These are phyloP conservation scores for Podospora pseudopauciseta DNA, from an alignment of 495 filamentous ascomycete genomes.

Conservation along the genomic window DNA sequence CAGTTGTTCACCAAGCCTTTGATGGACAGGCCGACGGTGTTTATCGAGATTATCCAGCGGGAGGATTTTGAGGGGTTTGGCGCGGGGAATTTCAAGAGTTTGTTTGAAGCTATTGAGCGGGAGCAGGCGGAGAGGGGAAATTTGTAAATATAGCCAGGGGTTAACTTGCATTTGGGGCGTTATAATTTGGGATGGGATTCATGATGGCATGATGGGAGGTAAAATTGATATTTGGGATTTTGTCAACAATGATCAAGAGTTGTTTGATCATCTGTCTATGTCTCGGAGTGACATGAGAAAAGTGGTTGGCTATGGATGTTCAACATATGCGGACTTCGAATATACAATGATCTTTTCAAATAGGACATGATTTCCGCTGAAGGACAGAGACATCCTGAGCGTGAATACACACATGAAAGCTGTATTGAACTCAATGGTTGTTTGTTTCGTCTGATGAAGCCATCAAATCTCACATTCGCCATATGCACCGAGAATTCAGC, in stretches of 20 bases:
- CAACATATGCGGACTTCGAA: no score
- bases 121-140: constrained; percentile 84
- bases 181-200: not conserved
- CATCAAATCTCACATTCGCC: no score
- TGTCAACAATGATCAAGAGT: not conserved
- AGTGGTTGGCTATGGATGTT: no score
- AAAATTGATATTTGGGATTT: not conserved
- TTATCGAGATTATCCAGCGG: constrained; percentile 89
- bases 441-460: no score
- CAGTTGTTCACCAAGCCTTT: constrained; percentile 89
- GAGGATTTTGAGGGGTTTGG: constrained; percentile 86
- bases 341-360: no score
- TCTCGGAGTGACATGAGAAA: no score
- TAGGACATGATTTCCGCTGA: no score
- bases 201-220: not conserved
- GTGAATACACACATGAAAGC: no score
- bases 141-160: constrained; percentile 39
- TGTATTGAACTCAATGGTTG: no score
- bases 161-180: not conserved
- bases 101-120: constrained; percentile 90
- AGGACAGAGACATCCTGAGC: no score
- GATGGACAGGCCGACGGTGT: constrained; percentile 90
- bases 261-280: not conserved
- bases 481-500: no score
- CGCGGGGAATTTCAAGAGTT: constrained; percentile 88